Evolutionary conservation across 2,329 filamentous ascomycete species (phyloP).

Genomic region (Exophiala sp.): DNA sequence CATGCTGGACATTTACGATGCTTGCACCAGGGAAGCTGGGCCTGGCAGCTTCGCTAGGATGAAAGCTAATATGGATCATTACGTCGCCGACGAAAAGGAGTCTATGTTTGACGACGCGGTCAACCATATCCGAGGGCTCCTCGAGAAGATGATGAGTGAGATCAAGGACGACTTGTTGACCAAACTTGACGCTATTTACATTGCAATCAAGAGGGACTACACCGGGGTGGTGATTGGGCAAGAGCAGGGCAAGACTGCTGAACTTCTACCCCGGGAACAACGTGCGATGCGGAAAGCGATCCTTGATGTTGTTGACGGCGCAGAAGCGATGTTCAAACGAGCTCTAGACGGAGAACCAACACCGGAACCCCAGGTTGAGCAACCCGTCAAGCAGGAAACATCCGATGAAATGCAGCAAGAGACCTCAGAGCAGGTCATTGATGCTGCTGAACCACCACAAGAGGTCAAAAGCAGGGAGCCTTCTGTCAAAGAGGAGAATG

Average conservation of each 20-base stretch:
- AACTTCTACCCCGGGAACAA: constrained; percentile 31
- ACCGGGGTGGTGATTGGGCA: constrained; percentile 30
- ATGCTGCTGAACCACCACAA: no score
- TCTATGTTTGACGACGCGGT: constrained; percentile 52
- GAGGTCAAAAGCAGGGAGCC: no score
- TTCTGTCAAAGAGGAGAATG: no score
- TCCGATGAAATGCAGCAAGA: neutral
- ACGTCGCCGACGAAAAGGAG: constrained; percentile 41
- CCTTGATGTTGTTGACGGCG: constrained; percentile 21
- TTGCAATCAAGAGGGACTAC: constrained; percentile 34
- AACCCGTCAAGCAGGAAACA: neutral
- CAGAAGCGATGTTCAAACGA: constrained; percentile 15
- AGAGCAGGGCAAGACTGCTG: constrained; percentile 17
- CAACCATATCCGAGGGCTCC: constrained; percentile 38
- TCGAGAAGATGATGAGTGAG: constrained; percentile 30
- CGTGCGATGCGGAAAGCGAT: constrained; percentile 30
- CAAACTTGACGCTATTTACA: constrained; percentile 32
- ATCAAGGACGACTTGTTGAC: constrained; percentile 26
- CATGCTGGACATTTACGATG: constrained; percentile 49
- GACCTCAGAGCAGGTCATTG: neutral
- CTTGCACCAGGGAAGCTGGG: constrained; percentile 46
- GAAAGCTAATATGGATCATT: constrained; percentile 47
- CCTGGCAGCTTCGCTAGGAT: constrained; percentile 50
- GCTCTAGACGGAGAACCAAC: constrained; percentile 1
- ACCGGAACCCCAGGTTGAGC: neutral